Percentiles rank a stretch among this genome's conserved stretches.
phyloP scores from a whole-genome alignment of 2,329 filamentous ascomycete genomes.

The Aspergillus caelatus region DNA sequence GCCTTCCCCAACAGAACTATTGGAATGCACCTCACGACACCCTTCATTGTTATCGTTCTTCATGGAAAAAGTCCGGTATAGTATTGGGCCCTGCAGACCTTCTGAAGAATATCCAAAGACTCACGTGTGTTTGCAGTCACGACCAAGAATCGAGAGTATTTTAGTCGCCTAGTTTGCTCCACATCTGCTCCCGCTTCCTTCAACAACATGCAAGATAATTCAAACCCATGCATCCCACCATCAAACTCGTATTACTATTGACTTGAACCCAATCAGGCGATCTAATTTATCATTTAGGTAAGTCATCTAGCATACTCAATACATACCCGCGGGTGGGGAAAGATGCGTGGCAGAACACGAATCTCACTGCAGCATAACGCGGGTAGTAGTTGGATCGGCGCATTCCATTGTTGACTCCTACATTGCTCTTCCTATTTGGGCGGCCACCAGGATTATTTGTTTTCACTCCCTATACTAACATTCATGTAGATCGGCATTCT shows the following conservation, averaged over 20 bases:
- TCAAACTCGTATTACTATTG: neutral
- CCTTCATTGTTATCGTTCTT: neutral
- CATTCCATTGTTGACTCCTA: slow-evolving; percentile 25
- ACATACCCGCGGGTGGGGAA: slow-evolving; percentile 5
- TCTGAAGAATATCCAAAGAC: neutral
- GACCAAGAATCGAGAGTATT: slow-evolving; percentile 1
- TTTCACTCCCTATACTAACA: slow-evolving; percentile 17
- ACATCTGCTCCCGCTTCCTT: neutral
- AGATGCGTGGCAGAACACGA: neutral
- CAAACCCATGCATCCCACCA: neutral
- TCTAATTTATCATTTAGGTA: slow-evolving; percentile 9
- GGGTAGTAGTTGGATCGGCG: slow-evolving; percentile 1
- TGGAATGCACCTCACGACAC: neutral
- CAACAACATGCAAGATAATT: neutral
- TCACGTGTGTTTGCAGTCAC: slow-evolving; percentile 2
- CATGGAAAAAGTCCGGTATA: neutral
- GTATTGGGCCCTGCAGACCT: neutral
- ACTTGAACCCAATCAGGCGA: slow-evolving; percentile 10
- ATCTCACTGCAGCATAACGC: slow-evolving; percentile 6
- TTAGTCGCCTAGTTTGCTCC: slow-evolving; percentile 9
- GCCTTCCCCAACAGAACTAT: neutral
- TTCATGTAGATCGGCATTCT: slow-evolving; percentile 20
- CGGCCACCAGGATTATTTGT: slow-evolving; percentile 15
- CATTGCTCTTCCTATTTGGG: slow-evolving; percentile 22
- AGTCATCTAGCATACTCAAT: slow-evolving; percentile 6